These are phyloP conservation scores for Schwanniomyces vanrijiae DNA, from an alignment of 805 yeast genomes.

Conservation along the genomic window DNA sequence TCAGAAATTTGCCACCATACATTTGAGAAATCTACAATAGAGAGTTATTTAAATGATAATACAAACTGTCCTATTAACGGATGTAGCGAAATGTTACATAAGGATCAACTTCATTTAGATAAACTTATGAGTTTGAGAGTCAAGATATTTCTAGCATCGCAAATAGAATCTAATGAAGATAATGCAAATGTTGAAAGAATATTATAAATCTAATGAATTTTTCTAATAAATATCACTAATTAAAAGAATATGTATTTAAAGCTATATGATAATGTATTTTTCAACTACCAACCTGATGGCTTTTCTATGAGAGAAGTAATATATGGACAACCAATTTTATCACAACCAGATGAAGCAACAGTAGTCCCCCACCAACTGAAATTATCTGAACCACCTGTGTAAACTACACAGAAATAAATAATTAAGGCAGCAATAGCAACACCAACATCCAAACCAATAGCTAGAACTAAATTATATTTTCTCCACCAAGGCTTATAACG, in stretches of 20 bases:
- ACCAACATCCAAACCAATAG: conserved; percentile 53
- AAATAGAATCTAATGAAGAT: conserved; percentile 8
- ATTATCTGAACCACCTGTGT: conserved; percentile 11
- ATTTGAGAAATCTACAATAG: conserved; percentile 51
- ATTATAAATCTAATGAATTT: background rate
- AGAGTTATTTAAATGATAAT: conserved; percentile 24
- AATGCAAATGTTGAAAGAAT: conserved; percentile 7
- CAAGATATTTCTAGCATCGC: conserved; percentile 27
- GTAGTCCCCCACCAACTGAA: conserved; percentile 7
- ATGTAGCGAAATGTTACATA: conserved; percentile 40
- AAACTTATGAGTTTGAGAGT: conserved; percentile 57
- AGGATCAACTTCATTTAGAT: conserved; percentile 45
- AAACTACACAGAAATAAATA: conserved; percentile 42
- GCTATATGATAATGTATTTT: no score
- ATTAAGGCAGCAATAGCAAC: conserved; percentile 54
- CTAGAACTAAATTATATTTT: conserved; percentile 57
- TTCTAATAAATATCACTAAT: background rate
- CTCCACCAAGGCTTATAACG: conserved; percentile 55
- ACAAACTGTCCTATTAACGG: conserved; percentile 59
- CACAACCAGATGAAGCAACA: conserved; percentile 9
- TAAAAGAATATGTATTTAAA: no score
- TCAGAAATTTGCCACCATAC: conserved; percentile 61
- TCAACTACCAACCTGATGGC: conserved; percentile 6
- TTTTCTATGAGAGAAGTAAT: conserved; percentile 5
- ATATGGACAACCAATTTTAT: conserved; percentile 11